phyloP scores from a whole-genome alignment of 495 filamentous ascomycete genomes.

The Talaromyces thailandensis region DNA sequence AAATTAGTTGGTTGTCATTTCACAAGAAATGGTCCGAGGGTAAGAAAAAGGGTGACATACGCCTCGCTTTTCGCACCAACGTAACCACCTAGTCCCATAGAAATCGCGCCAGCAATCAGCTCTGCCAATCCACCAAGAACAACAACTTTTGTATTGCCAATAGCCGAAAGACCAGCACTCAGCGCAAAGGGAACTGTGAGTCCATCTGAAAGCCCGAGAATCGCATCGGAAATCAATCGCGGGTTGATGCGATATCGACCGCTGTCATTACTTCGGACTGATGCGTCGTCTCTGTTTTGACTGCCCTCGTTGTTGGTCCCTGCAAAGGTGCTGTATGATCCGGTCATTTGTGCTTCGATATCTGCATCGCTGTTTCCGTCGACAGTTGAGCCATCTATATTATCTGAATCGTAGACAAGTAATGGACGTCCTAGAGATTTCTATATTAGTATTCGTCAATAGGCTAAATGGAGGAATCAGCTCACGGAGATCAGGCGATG shows the following conservation, averaged over 20 bases:
- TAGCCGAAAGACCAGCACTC: conserved; percentile 47
- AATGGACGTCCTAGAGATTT: conserved; percentile 24
- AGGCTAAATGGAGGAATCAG: conserved; percentile 1
- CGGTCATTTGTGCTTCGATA: conserved; percentile 24
- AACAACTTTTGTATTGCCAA: conserved; percentile 53
- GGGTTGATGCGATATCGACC: conserved; percentile 36
- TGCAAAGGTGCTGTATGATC: conserved; percentile 34
- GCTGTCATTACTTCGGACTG: conserved; percentile 14
- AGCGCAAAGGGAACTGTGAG: conserved; percentile 59
- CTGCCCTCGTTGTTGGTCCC: conserved; percentile 12
- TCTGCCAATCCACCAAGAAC: conserved; percentile 62
- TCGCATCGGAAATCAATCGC: conserved; percentile 45
- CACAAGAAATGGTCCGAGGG: neutral
- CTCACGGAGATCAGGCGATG: conserved; percentile 10
- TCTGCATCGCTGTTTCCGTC: conserved; percentile 21
- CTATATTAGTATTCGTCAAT: neutral
- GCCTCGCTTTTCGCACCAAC: conserved; percentile 49
- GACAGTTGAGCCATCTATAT: conserved; percentile 13
- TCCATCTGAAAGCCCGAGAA: conserved; percentile 54
- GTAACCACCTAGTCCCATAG: conserved; percentile 65
- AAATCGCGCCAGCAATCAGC: conserved; percentile 57
- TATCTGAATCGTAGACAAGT: conserved; percentile 21
- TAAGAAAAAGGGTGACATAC: conserved; percentile 24
- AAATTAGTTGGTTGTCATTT: neutral
- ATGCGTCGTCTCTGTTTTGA: conserved; percentile 10